Base-by-base conservation (phyloP, 768 basidiomycete species). In the Leccinellum rugosiceps region DNA sequence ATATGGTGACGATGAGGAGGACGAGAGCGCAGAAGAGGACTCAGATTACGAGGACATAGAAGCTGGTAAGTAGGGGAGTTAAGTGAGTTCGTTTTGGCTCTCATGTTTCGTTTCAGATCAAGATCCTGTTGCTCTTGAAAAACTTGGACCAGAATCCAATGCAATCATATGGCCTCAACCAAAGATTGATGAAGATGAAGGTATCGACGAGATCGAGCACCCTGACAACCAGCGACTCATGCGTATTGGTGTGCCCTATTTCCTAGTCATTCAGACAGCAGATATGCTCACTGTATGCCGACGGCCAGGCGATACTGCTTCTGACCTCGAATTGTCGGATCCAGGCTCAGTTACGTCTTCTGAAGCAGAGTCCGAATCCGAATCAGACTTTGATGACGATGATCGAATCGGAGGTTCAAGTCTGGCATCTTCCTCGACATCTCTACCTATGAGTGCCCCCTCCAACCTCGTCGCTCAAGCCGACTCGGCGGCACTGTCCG, bases 101-200 rank as follows among this genome's bases (percentile, higher is more conserved):
- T 61, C 34, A 59, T 41, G 8, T 57, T 50, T 50, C 30, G 26
- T 31, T 57, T 41, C 23, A 86, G 86, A 77, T 59, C 85, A 84
- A 69, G 77, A 76, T 30, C 72, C 73, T 9, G 69, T 76, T 34
- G 75, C 74, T 25, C 63, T 72, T 52, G 71, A 74, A 23, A 68
- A 77, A 38, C 75, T 94, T 28, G 94, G 94, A n/a, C 66, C 76
- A 11, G 83, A 81, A 51, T 84, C 86, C 2, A 87, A 91, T 64
- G 94, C 91, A 0, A 80, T 89, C 52, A 78, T 94, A 50, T 97
- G 92, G 93, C 91, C 92, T 1, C 69, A 68, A n/a, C 75, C 75
- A n/a, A 75, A 74, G 50, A 76, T 81, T 5, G 80, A 83, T 11
- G 80, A 86, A 47, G 83, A 84, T 38, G 86, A 84, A 13, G 87